A percentile compares a stretch with the other conserved stretches of the same genome.
These are phyloP conservation scores for Golubevia pallescens DNA, from an alignment of 1,284 basidiomycete genomes.

Conservation along the genomic window DNA sequence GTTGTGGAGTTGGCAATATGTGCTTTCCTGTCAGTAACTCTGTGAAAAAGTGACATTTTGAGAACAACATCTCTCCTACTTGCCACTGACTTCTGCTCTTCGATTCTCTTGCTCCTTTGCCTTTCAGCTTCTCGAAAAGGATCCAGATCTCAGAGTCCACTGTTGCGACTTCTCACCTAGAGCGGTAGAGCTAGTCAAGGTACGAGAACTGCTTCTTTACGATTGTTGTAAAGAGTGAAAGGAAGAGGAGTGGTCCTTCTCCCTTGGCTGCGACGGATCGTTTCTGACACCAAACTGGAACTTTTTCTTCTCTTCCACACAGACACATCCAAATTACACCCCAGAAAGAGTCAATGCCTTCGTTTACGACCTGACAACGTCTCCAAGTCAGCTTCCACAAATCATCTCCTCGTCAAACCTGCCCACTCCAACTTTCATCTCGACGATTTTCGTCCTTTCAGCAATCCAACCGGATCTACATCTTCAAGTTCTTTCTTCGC, in stretches of 20 bases:
- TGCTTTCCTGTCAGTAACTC: conserved; percentile 35
- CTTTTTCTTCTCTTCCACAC: not conserved
- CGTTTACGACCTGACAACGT: conserved; percentile 52
- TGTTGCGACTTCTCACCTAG: conserved; percentile 57
- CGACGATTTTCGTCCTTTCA: conserved; percentile 62
- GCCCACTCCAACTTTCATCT: conserved; percentile 35
- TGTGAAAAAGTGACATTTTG: not conserved
- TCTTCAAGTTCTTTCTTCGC: conserved; percentile 19
- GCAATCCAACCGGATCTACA: conserved; percentile 63
- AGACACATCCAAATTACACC: conserved; percentile 40
- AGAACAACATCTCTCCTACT: not conserved
- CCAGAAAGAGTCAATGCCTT: conserved; percentile 54
- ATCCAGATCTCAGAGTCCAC: conserved; percentile 39
- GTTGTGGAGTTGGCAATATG: conserved; percentile 61
- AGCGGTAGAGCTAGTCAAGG: conserved; percentile 49
- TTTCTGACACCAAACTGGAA: no score
- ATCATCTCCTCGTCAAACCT: not conserved
- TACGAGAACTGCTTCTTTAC: no score
- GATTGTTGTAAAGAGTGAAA: no score
- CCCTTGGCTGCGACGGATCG: no score
- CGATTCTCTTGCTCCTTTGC: no score
- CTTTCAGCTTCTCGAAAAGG: conserved; percentile 16
- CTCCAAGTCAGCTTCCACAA: conserved; percentile 1
- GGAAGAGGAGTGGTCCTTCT: no score
- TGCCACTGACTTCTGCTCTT: no score